Evolutionary conservation across 2,329 filamentous ascomycete genomes (phyloP).

Genomic region (Rhynchosporium graminicola): DNA sequence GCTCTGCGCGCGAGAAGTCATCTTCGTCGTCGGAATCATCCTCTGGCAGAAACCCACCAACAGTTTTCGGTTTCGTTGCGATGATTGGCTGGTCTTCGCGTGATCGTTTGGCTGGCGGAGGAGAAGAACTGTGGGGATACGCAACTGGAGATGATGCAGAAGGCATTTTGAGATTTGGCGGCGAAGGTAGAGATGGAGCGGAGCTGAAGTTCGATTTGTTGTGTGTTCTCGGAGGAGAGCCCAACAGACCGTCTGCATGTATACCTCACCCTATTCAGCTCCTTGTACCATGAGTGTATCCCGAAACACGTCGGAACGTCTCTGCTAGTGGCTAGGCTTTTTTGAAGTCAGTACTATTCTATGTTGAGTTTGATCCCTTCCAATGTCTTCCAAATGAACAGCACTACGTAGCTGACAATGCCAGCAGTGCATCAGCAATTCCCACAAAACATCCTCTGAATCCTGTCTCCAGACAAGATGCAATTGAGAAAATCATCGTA

Average conservation of each 20-base stretch:
- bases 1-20: conserved; percentile 38
- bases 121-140: conserved; percentile 38
- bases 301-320: conserved; percentile 51
- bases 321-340: conserved; percentile 49
- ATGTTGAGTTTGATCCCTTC: too few species aligned
- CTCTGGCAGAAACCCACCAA: conserved; percentile 49
- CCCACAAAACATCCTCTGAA: too few species aligned
- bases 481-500: background rate
- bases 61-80: conserved; percentile 40
- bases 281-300: conserved; percentile 39
- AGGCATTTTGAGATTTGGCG: conserved; percentile 51
- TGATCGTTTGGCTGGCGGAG: conserved; percentile 43
- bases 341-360: background rate
- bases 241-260: conserved; percentile 26
- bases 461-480: background rate
- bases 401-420: background rate
- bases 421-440: background rate
- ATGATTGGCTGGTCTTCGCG: conserved; percentile 41
- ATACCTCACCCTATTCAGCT: background rate
- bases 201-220: conserved; percentile 13
- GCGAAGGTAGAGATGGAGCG: conserved; percentile 42
- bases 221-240: conserved; percentile 30
- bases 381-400: too few species aligned
- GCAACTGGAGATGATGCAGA: conserved; percentile 60
- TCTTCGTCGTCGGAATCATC: conserved; percentile 46